Conservation (phyloP, 2,329 filamentous ascomycete species). For the Claviceps purpurea region DNA sequence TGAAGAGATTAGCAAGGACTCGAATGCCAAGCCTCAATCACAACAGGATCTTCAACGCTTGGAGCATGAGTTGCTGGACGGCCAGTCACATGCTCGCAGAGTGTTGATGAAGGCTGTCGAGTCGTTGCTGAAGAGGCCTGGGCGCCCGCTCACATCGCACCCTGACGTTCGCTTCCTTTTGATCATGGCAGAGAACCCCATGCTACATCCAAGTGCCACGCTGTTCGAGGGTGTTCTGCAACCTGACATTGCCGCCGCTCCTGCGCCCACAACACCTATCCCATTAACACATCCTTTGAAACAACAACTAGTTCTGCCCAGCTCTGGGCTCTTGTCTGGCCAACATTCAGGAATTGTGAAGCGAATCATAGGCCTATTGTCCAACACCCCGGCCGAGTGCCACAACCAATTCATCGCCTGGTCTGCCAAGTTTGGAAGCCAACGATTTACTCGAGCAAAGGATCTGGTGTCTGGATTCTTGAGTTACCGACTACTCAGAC, state of each 20-base stretch:
- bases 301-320: conserved; percentile 10
- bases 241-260: conserved; percentile 10
- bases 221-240: conserved; percentile 28
- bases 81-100: conserved; percentile 55
- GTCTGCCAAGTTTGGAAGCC: conserved; percentile 58
- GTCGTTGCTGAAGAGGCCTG: conserved; percentile 65
- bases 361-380: conserved; percentile 65
- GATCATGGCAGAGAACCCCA: conserved; percentile 65
- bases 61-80: conserved; percentile 35
- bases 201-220: conserved; percentile 41
- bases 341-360: conserved; percentile 78
- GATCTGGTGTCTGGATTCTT: conserved; percentile 69
- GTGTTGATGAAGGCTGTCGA: conserved; percentile 68
- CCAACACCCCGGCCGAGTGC: conserved; percentile 60
- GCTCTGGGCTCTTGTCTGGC: conserved; percentile 36
- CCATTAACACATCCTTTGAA: background rate
- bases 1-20: conserved; percentile 29
- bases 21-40: conserved; percentile 17
- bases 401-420: conserved; percentile 67
- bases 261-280: background rate
- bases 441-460: conserved; percentile 58
- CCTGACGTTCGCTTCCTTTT: conserved; percentile 66
- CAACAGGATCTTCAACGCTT: conserved; percentile 28
- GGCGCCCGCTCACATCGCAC: conserved; percentile 51
- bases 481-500: conserved; percentile 62